phyloP scores from a whole-genome alignment of 441 rosid genomes.

The Flueggea neowawraea region DNA sequence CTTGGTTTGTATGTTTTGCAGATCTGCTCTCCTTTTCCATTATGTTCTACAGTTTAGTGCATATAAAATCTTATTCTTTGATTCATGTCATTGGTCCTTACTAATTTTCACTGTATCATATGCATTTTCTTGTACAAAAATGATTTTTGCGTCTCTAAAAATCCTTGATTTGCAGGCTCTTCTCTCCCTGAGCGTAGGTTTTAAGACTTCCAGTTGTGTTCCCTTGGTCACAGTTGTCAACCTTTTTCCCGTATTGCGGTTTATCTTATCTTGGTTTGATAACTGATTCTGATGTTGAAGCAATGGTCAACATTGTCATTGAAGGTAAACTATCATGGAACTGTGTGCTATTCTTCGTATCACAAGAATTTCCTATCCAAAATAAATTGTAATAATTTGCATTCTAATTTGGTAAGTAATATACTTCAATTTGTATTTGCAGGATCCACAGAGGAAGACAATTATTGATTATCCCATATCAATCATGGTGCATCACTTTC shows the following conservation, averaged over 20 bases:
- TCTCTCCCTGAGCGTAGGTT: conserved; percentile 49
- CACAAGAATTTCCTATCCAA: conserved; percentile 1
- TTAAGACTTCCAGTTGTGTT: conserved; percentile 31
- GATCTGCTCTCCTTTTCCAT: conserved; percentile 24
- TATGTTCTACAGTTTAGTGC: neutral
- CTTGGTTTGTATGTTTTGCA: conserved; percentile 75
- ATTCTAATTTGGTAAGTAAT: conserved; percentile 2
- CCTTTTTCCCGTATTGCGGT: conserved; percentile 48
- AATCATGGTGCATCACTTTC: conserved; percentile 77
- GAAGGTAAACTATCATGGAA: conserved; percentile 30
- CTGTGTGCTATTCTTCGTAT: conserved; percentile 2
- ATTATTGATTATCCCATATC: conserved; percentile 40
- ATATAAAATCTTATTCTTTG: neutral
- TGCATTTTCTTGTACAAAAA: conserved; percentile 1
- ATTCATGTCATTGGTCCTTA: neutral
- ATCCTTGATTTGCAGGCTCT: conserved; percentile 48
- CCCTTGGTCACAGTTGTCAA: conserved; percentile 40
- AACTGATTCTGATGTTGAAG: conserved; percentile 56
- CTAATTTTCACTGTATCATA: neutral
- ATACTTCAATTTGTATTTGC: conserved; percentile 12
- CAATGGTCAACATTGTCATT: conserved; percentile 27
- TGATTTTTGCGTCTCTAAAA: conserved; percentile 1
- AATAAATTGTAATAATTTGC: neutral
- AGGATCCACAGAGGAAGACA: conserved; percentile 44
- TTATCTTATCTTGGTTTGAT: conserved; percentile 65